Evolutionary conservation across 371 early-diverging fungal genomes (phyloP).

Genomic region (Rhizopus arrhizus): DNA sequence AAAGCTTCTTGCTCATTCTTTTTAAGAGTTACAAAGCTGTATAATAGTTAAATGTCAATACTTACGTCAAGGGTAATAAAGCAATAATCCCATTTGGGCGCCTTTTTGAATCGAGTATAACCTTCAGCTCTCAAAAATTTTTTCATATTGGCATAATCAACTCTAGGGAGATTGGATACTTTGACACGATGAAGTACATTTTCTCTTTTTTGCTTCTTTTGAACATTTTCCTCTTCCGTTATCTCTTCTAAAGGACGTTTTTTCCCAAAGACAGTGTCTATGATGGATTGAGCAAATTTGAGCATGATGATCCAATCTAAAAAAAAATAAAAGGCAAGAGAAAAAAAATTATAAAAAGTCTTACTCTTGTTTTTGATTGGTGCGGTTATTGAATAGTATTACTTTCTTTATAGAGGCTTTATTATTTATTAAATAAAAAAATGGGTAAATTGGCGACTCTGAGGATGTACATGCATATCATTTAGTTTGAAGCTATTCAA

Average conservation of each 20-base stretch:
- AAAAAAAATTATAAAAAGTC: constrained; percentile 11
- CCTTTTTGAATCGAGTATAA: constrained; percentile 45
- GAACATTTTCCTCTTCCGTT: constrained; percentile 5
- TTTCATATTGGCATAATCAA: constrained; percentile 30
- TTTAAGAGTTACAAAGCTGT: background rate
- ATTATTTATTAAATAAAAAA: constrained; percentile 58
- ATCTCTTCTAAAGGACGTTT: constrained; percentile 25
- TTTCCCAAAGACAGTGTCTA: constrained; percentile 21
- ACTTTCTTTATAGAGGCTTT: too few relatives aligned
- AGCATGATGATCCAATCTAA: constrained; percentile 11
- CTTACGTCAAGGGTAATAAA: constrained; percentile 49
- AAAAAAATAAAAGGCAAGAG: background rate
- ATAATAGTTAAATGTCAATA: background rate
- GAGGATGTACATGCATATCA: constrained; percentile 76
- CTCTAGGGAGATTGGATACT: constrained; percentile 38
- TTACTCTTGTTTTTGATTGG: background rate
- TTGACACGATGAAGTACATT: constrained; percentile 35
- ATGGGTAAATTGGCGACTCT: constrained; percentile 73
- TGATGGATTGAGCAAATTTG: constrained; percentile 23
- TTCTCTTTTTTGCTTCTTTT: constrained; percentile 20
- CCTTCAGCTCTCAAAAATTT: constrained; percentile 34
- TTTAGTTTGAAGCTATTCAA: constrained; percentile 74
- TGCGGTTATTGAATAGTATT: background rate
- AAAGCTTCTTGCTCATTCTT: constrained; percentile 52
- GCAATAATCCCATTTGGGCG: constrained; percentile 52